phyloP scores from a whole-genome alignment of 495 filamentous ascomycete genomes.

The Penicillium roqueforti region DNA sequence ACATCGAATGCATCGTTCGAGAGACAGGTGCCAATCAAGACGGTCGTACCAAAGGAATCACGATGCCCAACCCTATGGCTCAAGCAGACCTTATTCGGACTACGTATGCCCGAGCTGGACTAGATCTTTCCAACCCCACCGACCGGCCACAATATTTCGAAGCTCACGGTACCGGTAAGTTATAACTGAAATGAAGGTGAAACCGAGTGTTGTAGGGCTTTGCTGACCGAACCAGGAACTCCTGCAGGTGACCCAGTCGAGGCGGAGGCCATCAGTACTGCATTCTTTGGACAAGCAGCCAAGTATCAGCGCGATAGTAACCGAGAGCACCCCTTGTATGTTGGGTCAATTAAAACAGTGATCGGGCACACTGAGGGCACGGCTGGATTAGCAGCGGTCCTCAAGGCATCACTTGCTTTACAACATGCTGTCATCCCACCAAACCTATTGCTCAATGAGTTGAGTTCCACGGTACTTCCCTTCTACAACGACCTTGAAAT shows the following conservation, averaged over 20 bases:
- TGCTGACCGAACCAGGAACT: slow-evolving; percentile 26
- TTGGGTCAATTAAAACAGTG: slow-evolving; percentile 50
- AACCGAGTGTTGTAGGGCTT: background rate
- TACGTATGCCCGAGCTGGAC: slow-evolving; percentile 32
- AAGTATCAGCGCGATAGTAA: slow-evolving; percentile 32
- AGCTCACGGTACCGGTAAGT: slow-evolving; percentile 35
- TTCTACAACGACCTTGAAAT: slow-evolving; percentile 36
- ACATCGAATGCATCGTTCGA: slow-evolving; percentile 38
- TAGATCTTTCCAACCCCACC: slow-evolving; percentile 23
- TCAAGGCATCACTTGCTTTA: slow-evolving; percentile 40
- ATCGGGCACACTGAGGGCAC: slow-evolving; percentile 54
- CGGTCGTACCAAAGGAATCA: slow-evolving; percentile 34
- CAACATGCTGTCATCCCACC: slow-evolving; percentile 51
- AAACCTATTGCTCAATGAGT: slow-evolving; percentile 51
- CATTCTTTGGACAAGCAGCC: slow-evolving; percentile 29
- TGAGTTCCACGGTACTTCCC: slow-evolving; percentile 32
- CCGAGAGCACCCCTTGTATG: slow-evolving; percentile 33
- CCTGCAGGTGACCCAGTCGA: slow-evolving; percentile 40
- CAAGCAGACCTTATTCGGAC: slow-evolving; percentile 33
- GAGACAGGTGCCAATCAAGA: slow-evolving; percentile 37
- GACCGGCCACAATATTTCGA: slow-evolving; percentile 40
- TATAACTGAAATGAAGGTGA: background rate
- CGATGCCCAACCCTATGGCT: slow-evolving; percentile 30
- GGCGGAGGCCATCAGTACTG: slow-evolving; percentile 30
- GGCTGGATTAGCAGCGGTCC: slow-evolving; percentile 52